Evolutionary conservation across 2,329 filamentous ascomycete genomes (phyloP).

Genomic region (Penicillium olsonii): DNA sequence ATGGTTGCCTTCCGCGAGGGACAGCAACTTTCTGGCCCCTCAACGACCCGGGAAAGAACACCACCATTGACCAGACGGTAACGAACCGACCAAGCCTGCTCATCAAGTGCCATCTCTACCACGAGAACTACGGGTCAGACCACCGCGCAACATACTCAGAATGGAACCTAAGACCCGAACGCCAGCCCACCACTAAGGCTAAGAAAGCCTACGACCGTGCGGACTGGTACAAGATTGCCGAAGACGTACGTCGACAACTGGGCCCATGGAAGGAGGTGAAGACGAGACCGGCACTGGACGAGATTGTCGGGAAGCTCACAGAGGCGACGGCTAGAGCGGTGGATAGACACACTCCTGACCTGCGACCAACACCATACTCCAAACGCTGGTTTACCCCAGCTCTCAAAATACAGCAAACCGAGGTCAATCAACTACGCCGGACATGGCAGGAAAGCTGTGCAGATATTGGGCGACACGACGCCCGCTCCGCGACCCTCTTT

Average conservation of each 20-base stretch:
- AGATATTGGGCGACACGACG: conserved; percentile 1
- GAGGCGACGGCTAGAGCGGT: conserved; percentile 10
- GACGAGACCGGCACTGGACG: conserved; percentile 10
- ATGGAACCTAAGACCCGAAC: background rate
- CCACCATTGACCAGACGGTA: too few species aligned
- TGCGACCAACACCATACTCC: conserved; percentile 18
- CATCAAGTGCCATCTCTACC: background rate
- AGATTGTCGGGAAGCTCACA: conserved; percentile 4
- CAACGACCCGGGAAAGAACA: background rate
- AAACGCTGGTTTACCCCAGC: conserved; percentile 23
- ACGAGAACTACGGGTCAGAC: background rate
- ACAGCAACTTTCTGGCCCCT: conserved; percentile 1
- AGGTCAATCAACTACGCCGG: conserved; percentile 18
- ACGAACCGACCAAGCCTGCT: too few species aligned
- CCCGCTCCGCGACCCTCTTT: conserved; percentile 7
- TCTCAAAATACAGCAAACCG: conserved; percentile 18
- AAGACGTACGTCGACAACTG: background rate
- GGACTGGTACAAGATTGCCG: background rate
- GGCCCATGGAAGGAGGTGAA: conserved; percentile 8
- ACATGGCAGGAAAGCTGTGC: conserved; percentile 20
- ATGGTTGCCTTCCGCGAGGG: conserved; percentile 12
- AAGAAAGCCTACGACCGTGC: background rate
- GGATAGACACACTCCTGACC: conserved; percentile 8
- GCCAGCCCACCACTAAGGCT: background rate
- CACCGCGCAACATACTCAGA: background rate